phyloP scores from a whole-genome alignment of 2,329 filamentous ascomycete genomes.

The Diaporthe citri region DNA sequence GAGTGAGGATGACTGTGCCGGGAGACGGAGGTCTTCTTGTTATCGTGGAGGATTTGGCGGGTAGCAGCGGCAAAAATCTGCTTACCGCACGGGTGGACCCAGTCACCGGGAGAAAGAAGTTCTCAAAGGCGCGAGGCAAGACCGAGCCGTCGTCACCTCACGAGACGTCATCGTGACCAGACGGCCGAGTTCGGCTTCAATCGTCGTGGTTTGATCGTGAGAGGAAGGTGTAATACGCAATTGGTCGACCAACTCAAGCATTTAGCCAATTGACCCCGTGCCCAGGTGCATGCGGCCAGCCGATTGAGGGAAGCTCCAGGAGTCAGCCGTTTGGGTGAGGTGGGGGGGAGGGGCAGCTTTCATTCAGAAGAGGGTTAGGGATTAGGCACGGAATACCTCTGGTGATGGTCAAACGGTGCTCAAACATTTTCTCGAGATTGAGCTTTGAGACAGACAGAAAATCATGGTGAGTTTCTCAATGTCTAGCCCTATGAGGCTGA shows the following conservation, averaged over 20 bases:
- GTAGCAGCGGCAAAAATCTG: constrained; percentile 29
- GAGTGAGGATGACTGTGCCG: not conserved
- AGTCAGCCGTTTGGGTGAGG: not conserved
- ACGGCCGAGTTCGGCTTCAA: not conserved
- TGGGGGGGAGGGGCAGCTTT: not conserved
- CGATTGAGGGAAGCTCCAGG: not conserved
- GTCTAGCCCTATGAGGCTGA: not conserved
- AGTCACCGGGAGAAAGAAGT: not conserved
- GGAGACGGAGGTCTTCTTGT: constrained; percentile 21
- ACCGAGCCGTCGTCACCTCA: constrained; percentile 21
- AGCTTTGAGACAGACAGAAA: not conserved
- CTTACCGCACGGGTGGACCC: constrained; percentile 23
- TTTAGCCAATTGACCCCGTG: constrained; percentile 6
- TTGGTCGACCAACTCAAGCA: not conserved
- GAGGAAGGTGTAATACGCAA: constrained; percentile 17
- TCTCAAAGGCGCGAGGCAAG: constrained; percentile 13
- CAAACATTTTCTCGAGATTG: not conserved
- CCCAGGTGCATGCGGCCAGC: not conserved
- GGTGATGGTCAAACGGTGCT: not conserved
- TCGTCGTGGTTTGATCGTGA: not conserved
- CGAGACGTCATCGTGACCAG: not conserved
- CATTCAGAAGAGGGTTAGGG: not conserved
- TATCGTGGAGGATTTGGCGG: constrained; percentile 2
- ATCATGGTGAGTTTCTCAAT: not conserved
- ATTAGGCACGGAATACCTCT: no score